Base-by-base conservation (phyloP, 805 yeast genomes). In the Teunomyces aglyptinius region DNA sequence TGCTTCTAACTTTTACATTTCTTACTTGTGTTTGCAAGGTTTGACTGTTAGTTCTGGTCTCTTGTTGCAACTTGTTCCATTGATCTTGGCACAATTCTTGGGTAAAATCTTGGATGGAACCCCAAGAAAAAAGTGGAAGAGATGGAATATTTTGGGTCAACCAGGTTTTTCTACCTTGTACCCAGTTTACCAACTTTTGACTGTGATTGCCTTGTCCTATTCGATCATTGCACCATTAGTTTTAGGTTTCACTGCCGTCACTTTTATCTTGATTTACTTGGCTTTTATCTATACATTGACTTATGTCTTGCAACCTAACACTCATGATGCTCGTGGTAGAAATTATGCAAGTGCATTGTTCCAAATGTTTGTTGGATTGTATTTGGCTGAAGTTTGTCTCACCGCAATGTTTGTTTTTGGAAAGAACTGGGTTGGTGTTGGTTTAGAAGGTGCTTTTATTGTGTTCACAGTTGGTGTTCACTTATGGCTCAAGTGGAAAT, bases 51-150 rank as follows among this genome's bases (percentile, higher is more conserved):
- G 64, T 7, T 53, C 64, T 4, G 59, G 58, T 13, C 49, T 57
- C 38, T 50, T 61, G 39, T 47, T 54, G 38, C 64, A 58, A 40
- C 31, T 61, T 46, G 68, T 84, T 34, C 79, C 83, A 2, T 73
- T 94, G 57, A 75, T 87, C 45, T 71, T 91, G 52, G 83, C 86
- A 44, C 83, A 86, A 60, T 70, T 85, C 31, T 71, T 91, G 49
- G 88, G 94, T 26, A 72, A 71, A 52, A 49, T 89, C 18, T 76
- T 94, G 50, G 96, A 90, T 64, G 76, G 78, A 45, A 89, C 98
- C 5, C 98, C 98, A 50, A 83, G 98, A 70, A 84, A 89, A 68
- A 87, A 85, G 71, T 92, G 97, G 97, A 80, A 65, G 49, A 82
- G 96, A 59, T 80, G 67, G 61, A 81, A 80, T 62, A 75, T 72